phyloP scores from a whole-genome alignment of 139 green algal genomes.

The Axilococcus clingmanii region DNA sequence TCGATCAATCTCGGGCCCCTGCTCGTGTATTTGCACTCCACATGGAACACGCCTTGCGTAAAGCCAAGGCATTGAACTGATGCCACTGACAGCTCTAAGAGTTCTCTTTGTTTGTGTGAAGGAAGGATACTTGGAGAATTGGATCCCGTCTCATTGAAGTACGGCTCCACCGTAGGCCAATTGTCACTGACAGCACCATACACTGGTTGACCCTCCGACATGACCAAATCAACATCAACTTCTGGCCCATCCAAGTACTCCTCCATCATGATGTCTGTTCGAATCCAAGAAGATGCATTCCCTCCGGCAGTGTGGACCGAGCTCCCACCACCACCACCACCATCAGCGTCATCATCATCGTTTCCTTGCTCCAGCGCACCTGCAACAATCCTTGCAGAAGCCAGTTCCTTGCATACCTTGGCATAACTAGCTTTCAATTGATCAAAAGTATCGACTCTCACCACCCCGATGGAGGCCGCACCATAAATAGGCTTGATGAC shows the following conservation, averaged over 20 bases:
- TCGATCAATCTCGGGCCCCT: conserved; percentile 70
- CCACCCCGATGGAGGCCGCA: conserved; percentile 77
- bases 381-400: conserved; percentile 48
- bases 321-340: background rate
- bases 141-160: conserved; percentile 88
- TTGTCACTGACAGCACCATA: conserved; percentile 80
- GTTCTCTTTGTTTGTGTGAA: conserved; percentile 54
- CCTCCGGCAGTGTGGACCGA: conserved; percentile 10
- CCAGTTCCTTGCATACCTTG: conserved; percentile 23
- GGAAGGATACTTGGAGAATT: conserved; percentile 79
- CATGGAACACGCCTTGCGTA: conserved; percentile 65
- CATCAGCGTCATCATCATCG: conserved; percentile 23
- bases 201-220: conserved; percentile 58
- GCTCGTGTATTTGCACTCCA: conserved; percentile 81
- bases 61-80: conserved; percentile 45
- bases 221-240: conserved; percentile 79
- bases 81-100: conserved; percentile 65
- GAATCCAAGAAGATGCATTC: conserved; percentile 50
- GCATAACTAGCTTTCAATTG: conserved; percentile 36
- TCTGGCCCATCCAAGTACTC: conserved; percentile 80
- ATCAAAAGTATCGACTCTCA: conserved; percentile 58
- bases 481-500: conserved; percentile 88
- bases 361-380: conserved; percentile 58
- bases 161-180: conserved; percentile 79
- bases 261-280: conserved; percentile 79